These are phyloP conservation scores for Alternaria sp. DNA, from an alignment of 2,329 filamentous ascomycete species.

Conservation along the genomic window DNA sequence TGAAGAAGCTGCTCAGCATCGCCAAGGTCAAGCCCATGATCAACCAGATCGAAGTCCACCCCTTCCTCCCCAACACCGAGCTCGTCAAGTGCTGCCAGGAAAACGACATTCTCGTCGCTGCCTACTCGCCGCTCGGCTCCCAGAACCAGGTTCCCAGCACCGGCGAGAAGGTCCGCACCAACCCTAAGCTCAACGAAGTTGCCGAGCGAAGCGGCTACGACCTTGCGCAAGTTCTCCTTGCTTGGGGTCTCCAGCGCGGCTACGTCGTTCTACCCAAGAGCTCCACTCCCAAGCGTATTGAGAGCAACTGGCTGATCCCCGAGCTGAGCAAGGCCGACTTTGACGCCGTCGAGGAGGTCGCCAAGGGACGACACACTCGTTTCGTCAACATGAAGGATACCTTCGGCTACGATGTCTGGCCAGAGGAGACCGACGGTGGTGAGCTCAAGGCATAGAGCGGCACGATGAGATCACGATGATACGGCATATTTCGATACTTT, in stretches of 20 bases:
- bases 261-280: constrained; percentile 52
- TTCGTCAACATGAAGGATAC: constrained; percentile 86
- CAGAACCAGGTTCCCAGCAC: constrained; percentile 73
- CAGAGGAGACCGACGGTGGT: constrained; percentile 46
- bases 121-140: constrained; percentile 72
- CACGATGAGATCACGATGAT: neutral
- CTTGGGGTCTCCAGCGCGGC: constrained; percentile 83
- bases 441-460: constrained; percentile 32
- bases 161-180: constrained; percentile 72
- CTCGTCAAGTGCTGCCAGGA: constrained; percentile 64
- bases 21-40: constrained; percentile 71
- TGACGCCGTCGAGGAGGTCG: constrained; percentile 67
- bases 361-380: constrained; percentile 69
- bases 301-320: constrained; percentile 70
- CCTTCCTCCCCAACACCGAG: constrained; percentile 71
- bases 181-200: constrained; percentile 69
- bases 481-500: constrained; percentile 10
- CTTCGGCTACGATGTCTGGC: constrained; percentile 72
- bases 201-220: constrained; percentile 76
- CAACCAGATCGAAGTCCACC: constrained; percentile 78
- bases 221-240: constrained; percentile 80
- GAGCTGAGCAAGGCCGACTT: constrained; percentile 63
- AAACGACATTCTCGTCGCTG: constrained; percentile 66
- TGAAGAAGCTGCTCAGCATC: constrained; percentile 71
- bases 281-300: constrained; percentile 49